phyloP scores from a whole-genome alignment of 345 rosid genomes.

The Acer yangbiense region DNA sequence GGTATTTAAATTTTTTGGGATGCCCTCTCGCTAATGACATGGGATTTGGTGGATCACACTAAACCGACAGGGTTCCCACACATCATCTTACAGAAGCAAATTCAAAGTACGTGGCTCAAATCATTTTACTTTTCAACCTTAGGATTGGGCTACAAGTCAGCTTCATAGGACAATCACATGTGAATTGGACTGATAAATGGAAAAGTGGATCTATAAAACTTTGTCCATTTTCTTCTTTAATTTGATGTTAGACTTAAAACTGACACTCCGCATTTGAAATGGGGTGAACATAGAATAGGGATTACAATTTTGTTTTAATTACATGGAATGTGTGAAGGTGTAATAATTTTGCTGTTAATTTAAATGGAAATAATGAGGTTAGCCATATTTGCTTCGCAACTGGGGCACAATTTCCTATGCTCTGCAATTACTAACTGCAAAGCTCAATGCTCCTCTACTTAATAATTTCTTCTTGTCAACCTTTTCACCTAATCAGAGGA shows the following conservation, averaged over 20 bases:
- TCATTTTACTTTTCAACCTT: too few relatives aligned
- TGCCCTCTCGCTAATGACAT: too few relatives aligned
- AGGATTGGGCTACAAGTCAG: too few relatives aligned
- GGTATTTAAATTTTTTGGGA: too few relatives aligned
- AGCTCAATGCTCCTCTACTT: not conserved
- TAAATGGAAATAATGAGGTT: not conserved
- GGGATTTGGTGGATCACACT: too few relatives aligned
- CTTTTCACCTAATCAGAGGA: not conserved
- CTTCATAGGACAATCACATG: too few relatives aligned
- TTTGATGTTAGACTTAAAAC: not conserved
- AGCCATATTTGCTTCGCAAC: not conserved
- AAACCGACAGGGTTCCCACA: too few relatives aligned
- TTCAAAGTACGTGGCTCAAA: too few relatives aligned
- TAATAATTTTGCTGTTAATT: not conserved
- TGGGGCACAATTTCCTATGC: not conserved
- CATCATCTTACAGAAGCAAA: too few relatives aligned
- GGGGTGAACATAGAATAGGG: not conserved
- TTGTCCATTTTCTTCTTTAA: conserved; percentile 2
- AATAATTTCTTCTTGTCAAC: not conserved
- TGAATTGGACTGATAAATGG: too few relatives aligned
- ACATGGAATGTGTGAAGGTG: not conserved
- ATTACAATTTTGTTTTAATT: not conserved
- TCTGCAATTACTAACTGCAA: not conserved
- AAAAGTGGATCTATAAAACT: too few relatives aligned
- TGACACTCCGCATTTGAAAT: too few relatives aligned